A percentile compares a stretch with the other conserved stretches of the same genome.
phyloP scores from a whole-genome alignment of 176 grass and related monocot genomes.

The Echinochloa phyllopogon region DNA sequence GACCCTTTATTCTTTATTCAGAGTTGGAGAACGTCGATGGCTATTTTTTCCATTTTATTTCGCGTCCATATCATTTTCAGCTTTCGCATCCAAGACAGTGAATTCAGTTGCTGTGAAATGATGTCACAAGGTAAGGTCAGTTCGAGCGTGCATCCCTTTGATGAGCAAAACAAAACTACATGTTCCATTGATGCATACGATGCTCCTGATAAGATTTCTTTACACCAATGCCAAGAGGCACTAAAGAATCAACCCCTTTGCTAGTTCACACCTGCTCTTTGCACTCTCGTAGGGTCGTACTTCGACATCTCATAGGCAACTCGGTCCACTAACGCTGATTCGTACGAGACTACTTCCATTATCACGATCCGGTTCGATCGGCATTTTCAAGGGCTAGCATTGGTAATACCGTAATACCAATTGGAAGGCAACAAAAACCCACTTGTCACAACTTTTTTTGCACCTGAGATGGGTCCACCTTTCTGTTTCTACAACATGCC shows the following conservation, averaged over 20 bases:
- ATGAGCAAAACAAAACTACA: neutral
- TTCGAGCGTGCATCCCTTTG: neutral
- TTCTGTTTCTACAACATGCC: neutral
- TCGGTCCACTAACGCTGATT: neutral
- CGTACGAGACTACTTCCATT: neutral
- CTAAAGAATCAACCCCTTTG: neutral
- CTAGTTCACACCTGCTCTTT: neutral
- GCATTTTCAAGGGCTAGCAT: neutral
- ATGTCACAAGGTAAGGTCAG: neutral
- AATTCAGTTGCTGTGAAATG: neutral
- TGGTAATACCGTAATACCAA: neutral
- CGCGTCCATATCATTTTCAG: neutral
- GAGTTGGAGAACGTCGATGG: too few relatives aligned
- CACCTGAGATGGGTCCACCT: neutral
- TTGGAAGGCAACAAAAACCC: neutral
- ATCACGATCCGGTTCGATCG: neutral
- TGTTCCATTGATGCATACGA: neutral
- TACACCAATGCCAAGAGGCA: neutral
- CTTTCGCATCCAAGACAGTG: neutral
- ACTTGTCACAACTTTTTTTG: neutral
- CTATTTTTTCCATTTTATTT: neutral
- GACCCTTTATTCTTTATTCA: too few relatives aligned
- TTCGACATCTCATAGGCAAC: neutral
- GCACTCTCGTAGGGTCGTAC: neutral
- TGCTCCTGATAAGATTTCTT: slow-evolving; percentile 1